Conservation (phyloP, 2,329 filamentous ascomycete genomes). For the Penicillium sp. region DNA sequence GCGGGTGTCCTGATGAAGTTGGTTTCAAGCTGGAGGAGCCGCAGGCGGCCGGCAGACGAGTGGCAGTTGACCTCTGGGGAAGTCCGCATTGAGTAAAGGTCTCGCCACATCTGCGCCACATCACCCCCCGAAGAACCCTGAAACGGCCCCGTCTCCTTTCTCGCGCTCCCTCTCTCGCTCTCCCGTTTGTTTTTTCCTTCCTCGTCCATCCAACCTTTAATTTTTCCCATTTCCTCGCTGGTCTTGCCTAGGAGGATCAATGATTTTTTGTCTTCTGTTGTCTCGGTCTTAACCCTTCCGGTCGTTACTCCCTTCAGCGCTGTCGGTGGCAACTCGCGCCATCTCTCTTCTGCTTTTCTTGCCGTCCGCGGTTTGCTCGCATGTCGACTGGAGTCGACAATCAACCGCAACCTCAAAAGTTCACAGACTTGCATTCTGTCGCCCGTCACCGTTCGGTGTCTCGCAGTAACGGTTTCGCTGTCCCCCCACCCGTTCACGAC, state of each 20-base stretch:
- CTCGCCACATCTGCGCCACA: slow-evolving; percentile 33
- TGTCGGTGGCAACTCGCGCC: slow-evolving; percentile 27
- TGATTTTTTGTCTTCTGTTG: slow-evolving; percentile 27
- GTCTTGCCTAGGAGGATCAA: slow-evolving; percentile 34
- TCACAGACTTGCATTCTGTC: slow-evolving; percentile 57
- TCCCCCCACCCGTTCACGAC: slow-evolving; percentile 54
- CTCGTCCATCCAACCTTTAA: slow-evolving; percentile 12
- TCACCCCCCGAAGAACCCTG: slow-evolving; percentile 22
- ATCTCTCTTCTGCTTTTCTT: slow-evolving; percentile 25
- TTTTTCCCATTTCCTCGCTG: slow-evolving; percentile 22
- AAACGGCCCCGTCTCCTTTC: slow-evolving; percentile 25
- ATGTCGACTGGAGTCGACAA: slow-evolving; percentile 61
- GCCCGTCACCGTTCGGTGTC: slow-evolving; percentile 59
- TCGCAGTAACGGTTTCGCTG: slow-evolving; percentile 48
- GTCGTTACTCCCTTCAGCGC: slow-evolving; percentile 32
- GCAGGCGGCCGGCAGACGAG: neutral
- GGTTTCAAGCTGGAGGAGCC: neutral
- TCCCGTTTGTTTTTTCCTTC: slow-evolving; percentile 19
- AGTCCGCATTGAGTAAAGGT: slow-evolving; percentile 23
- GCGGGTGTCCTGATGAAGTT: neutral
- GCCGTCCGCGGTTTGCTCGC: slow-evolving; percentile 38
- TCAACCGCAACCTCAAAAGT: slow-evolving; percentile 54
- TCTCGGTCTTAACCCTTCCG: slow-evolving; percentile 20
- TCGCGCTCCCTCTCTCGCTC: slow-evolving; percentile 26
- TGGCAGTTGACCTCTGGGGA: slow-evolving; percentile 10